phyloP scores from a whole-genome alignment of 257 asterid species.

The Dorcoceras hygrometricum region DNA sequence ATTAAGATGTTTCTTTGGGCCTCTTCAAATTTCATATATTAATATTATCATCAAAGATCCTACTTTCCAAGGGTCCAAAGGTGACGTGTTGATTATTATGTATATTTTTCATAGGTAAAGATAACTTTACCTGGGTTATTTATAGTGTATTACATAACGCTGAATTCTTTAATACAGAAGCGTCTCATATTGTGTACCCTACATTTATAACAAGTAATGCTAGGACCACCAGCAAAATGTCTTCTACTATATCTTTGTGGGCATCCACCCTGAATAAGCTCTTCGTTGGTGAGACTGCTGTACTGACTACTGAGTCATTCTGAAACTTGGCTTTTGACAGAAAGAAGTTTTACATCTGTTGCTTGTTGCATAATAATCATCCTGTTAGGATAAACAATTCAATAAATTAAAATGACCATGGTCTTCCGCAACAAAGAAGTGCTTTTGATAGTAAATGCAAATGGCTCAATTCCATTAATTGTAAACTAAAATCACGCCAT shows the following conservation, averaged over 20 bases:
- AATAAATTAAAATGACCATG: too few relatives aligned
- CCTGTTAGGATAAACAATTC: too few relatives aligned
- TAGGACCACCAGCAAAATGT: background rate
- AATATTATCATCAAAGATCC: background rate
- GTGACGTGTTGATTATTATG: slow-evolving; percentile 11
- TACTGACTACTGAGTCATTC: too few relatives aligned
- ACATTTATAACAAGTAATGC: too few relatives aligned
- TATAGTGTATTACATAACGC: background rate
- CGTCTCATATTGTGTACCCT: background rate
- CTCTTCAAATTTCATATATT: background rate
- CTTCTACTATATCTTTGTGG: background rate
- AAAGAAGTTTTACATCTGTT: too few relatives aligned
- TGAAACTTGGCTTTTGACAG: background rate
- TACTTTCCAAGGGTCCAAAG: background rate
- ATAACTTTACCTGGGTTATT: background rate
- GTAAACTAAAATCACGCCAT: background rate
- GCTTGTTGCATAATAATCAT: too few relatives aligned
- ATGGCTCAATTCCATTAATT: too few relatives aligned
- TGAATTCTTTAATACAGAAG: background rate
- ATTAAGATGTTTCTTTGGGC: slow-evolving; percentile 9
- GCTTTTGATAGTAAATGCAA: too few relatives aligned
- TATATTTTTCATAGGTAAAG: background rate
- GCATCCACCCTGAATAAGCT: too few relatives aligned
- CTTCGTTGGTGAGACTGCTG: background rate
- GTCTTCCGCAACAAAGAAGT: too few relatives aligned